Percentiles rank a stretch among this genome's conserved stretches.
Evolutionary conservation across 2,329 filamentous ascomycete genomes (phyloP).

Genomic region (Botryotinia globosa): DNA sequence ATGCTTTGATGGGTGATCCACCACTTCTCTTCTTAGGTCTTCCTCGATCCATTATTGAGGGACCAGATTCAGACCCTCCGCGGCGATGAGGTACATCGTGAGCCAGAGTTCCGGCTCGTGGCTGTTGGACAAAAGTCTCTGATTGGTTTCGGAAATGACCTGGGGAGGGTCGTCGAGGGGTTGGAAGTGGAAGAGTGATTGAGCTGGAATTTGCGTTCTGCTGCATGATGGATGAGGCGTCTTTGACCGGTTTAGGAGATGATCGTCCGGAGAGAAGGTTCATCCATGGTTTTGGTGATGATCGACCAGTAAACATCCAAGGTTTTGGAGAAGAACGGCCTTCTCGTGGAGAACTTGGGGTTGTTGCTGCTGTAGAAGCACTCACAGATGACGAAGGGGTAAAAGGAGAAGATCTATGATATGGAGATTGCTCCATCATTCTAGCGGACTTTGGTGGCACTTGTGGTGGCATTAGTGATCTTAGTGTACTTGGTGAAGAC

Average conservation of each 20-base stretch:
- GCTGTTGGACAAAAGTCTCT: conserved; percentile 5
- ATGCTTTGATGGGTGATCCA: conserved; percentile 41
- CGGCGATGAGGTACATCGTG: conserved; percentile 46
- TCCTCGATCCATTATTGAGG: conserved; percentile 59
- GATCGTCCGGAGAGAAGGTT: conserved; percentile 9
- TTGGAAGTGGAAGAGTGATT: conserved; percentile 3
- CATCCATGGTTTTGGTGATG: conserved; percentile 31
- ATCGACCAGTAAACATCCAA: conserved; percentile 23
- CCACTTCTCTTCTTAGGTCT: conserved; percentile 56
- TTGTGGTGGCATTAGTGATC: conserved; percentile 45
- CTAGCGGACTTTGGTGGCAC: conserved; percentile 43
- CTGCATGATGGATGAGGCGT: conserved; percentile 2
- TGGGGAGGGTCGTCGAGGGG: conserved; percentile 12
- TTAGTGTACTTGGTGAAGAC: conserved; percentile 42
- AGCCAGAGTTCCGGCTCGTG: conserved; percentile 11
- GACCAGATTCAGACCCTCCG: conserved; percentile 54
- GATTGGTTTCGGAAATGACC: conserved; percentile 32
- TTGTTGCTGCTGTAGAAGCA: conserved; percentile 28
- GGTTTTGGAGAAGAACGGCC: conserved; percentile 31
- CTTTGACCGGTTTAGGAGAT: conserved; percentile 15
- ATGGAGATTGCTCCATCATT: conserved; percentile 45
- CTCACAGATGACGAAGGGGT: conserved; percentile 37
- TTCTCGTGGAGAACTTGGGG: conserved; percentile 22
- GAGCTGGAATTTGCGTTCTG: not conserved
- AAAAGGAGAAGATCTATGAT: conserved; percentile 42